Base-by-base conservation (phyloP, 2,329 filamentous ascomycete species). In the Colletotrichum falcatum region DNA sequence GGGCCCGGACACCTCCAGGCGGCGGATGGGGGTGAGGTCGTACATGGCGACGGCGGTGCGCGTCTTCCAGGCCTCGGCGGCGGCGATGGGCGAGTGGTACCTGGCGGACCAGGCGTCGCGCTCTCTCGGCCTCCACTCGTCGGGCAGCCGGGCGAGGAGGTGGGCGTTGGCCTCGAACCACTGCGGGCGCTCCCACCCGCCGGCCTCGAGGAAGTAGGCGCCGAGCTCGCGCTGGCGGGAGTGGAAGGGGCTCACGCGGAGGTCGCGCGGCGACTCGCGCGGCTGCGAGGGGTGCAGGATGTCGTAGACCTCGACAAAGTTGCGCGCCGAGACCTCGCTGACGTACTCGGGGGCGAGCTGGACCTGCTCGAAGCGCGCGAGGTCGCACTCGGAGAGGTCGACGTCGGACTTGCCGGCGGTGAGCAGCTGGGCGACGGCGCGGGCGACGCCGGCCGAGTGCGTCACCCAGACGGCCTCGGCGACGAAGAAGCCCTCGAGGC, bases 391-490 rank as follows among this genome's bases (percentile, higher is more conserved):
- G 2, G 85, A 80, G 5, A 91, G 79, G 61, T 91, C 88, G 42
- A 90, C 82, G 5, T 82, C 77, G 0, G 88, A 89, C 30, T 81
- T 81, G 3, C 89, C 89, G 0, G 81, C 83, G 0, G 88, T 90
- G 33, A 91, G 79, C 0, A 89, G 75, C 75, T 91, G 84, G 0
- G 89, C 89, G 1, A 91, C 76, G 0, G 89, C 88, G 33, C 87
- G 85, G 11, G 89, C 89, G 1, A 91, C 86, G 30, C 89, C 89
- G 0, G 88, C 88, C 0, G 89, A 90, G 73, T 91, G 89, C 23
- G 89, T 91, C 0, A 91, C 89, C 89, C 89, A 91, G 0, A 91
- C 88, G 6, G 89, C 89, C 74, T 91, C 89, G 0, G 89, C 89
- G 1, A 91, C 87, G 73, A 84, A 90, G 78, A 91, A 91, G 16